Base-by-base conservation (phyloP, 495 filamentous ascomycete species). In the Xanthoparmelia taractica region DNA sequence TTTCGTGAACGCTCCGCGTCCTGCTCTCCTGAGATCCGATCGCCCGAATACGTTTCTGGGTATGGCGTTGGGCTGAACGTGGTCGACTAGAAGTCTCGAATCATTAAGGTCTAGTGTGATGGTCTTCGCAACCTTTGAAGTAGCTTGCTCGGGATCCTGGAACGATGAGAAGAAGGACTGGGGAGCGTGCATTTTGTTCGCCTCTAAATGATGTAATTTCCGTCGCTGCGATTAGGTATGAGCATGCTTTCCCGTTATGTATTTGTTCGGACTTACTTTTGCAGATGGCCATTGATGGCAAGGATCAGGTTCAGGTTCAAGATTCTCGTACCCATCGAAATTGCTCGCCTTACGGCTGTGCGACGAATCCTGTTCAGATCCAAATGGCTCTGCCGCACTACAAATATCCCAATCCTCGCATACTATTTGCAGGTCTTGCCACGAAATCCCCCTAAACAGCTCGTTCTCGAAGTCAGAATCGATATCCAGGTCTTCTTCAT, bases 61-160 rank as follows among this genome's bases (percentile, higher is more conserved):
- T 47, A 81, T 75, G n/a, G 81, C 66, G 4, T 81, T 79, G 27
- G 80, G 77, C 33, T 80, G 75, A 2, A 74, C 77, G 43, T 85
- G 82, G 69, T 92, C 87, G 33, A 97, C 78, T 2, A 99, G 80
- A 33, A 99, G 82, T 65, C 91, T 82, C 0, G 90, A 90, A 71
- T 99, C 94, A 66, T 92, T 92, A 65, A 96, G 80, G 67, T 97
- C 91, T n/a, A 99, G 81, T 1, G 82, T 82, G 50, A 95, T 85
- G 40, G 80, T 84, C 72, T 89, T 91, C 31, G 87, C 85, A 63
- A 92, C 75, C 63, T 83, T 83, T 6, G 85, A 76, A 7, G 87
- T 89, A 20, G 82, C 80, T 57, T 75, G 69, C 64, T 83, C 81
- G 0, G 85, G 85, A 52, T 88, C 82, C 67, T 87, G 83, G 58